phyloP scores from a whole-genome alignment of 2,329 filamentous ascomycete genomes.

The Xylariaceae sp. region DNA sequence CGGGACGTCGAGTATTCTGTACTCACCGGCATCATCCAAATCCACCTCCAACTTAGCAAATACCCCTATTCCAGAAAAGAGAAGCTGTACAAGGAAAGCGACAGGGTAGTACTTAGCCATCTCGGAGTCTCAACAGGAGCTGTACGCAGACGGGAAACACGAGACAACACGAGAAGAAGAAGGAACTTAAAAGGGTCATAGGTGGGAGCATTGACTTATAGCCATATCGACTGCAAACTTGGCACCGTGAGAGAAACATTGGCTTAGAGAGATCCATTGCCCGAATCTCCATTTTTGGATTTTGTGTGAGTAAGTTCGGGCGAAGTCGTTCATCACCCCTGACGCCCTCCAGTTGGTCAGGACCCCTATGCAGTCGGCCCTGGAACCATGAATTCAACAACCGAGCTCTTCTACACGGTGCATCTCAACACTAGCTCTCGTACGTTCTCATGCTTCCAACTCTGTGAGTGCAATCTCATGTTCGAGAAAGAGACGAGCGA shows the following conservation, averaged over 20 bases:
- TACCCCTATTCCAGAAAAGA: slow-evolving; percentile 22
- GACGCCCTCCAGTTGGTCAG: background rate
- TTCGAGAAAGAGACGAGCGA: too few relatives aligned
- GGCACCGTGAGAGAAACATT: background rate
- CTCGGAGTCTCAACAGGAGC: background rate
- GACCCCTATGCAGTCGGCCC: background rate
- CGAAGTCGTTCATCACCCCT: background rate
- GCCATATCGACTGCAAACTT: background rate
- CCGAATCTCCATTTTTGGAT: background rate
- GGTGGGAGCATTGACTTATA: background rate
- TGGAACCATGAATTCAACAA: too few relatives aligned
- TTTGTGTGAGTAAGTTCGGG: background rate
- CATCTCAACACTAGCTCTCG: too few relatives aligned
- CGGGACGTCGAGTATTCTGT: background rate
- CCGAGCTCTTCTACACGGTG: too few relatives aligned
- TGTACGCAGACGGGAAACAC: background rate
- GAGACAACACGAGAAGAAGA: background rate
- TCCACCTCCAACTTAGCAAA: slow-evolving; percentile 25
- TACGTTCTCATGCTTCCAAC: too few relatives aligned
- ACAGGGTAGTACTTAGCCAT: slow-evolving; percentile 19
- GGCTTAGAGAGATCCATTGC: background rate
- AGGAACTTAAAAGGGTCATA: background rate
- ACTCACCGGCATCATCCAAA: slow-evolving; percentile 15
- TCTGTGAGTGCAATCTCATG: too few relatives aligned
- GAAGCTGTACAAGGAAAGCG: slow-evolving; percentile 15